Conservation (phyloP, 148 eudicot genomes). For the Oxyria digyna region DNA sequence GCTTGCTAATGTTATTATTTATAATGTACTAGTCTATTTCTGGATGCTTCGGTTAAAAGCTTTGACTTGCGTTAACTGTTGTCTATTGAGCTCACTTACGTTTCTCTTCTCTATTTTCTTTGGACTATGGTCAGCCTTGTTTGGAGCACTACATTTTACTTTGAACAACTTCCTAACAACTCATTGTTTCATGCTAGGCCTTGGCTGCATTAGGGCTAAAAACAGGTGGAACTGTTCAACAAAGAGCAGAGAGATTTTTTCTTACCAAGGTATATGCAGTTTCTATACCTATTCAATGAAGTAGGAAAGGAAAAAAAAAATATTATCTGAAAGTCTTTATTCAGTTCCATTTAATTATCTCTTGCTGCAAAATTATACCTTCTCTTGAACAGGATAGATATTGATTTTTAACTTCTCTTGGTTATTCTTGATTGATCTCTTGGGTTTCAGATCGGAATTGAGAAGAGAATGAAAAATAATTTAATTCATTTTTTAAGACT, state of each 20-base stretch:
- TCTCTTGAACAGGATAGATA: background rate
- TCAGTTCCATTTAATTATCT: background rate
- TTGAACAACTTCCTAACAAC: background rate
- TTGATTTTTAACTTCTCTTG: background rate
- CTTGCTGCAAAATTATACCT: background rate
- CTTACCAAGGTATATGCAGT: conserved; percentile 57
- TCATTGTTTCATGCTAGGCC: conserved; percentile 35
- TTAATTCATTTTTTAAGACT: background rate
- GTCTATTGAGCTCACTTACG: background rate
- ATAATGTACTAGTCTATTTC: too few species aligned
- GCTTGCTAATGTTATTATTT: too few species aligned
- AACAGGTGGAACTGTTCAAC: conserved; percentile 79
- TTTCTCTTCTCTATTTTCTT: background rate
- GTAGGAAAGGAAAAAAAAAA: background rate
- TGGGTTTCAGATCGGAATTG: background rate
- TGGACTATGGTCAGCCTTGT: background rate
- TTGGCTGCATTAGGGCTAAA: conserved; percentile 85
- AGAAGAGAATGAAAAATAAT: background rate
- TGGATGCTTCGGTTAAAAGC: background rate
- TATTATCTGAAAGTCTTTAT: background rate
- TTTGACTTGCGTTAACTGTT: background rate
- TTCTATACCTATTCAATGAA: background rate
- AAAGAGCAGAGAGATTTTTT: conserved; percentile 97
- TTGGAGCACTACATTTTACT: background rate
- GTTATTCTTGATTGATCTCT: background rate